Evolutionary conservation across 768 basidiomycete genomes (phyloP).

Genomic region (Agaricus sinodeliciosus): DNA sequence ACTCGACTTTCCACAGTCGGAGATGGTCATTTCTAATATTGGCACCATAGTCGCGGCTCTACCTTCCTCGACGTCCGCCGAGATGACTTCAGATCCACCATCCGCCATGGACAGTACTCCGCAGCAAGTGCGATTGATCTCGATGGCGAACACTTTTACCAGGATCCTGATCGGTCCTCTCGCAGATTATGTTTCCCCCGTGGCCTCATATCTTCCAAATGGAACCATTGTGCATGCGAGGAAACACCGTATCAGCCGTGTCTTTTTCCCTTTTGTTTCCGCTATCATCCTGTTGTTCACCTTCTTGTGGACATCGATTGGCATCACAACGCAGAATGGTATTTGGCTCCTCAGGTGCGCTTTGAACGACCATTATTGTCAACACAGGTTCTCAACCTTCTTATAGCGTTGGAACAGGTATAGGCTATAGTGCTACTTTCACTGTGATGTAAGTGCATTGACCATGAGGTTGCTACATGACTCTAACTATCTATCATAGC

Average conservation of each 20-base stretch:
- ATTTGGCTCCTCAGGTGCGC: conserved; percentile 71
- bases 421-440: conserved; percentile 65
- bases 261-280: conserved; percentile 50
- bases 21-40: conserved; percentile 82
- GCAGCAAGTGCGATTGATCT: conserved; percentile 64
- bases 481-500: conserved; percentile 25
- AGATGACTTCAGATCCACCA: background rate
- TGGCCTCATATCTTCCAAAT: conserved; percentile 35
- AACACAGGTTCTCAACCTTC: background rate
- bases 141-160: conserved; percentile 64
- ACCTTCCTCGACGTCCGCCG: conserved; percentile 24
- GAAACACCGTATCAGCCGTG: conserved; percentile 54
- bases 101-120: conserved; percentile 33
- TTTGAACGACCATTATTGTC: background rate
- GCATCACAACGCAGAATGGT: conserved; percentile 38
- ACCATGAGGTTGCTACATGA: background rate
- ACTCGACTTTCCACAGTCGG: conserved; percentile 36
- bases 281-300: conserved; percentile 41
- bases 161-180: conserved; percentile 63
- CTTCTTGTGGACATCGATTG: conserved; percentile 49
- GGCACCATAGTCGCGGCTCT: conserved; percentile 70
- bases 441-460: conserved; percentile 54
- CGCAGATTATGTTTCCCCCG: conserved; percentile 69
- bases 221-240: conserved; percentile 30
- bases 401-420: conserved; percentile 54